Evolutionary conservation across 2,329 filamentous ascomycete species (phyloP).

Genomic region (Botrytis pseudocinerea): DNA sequence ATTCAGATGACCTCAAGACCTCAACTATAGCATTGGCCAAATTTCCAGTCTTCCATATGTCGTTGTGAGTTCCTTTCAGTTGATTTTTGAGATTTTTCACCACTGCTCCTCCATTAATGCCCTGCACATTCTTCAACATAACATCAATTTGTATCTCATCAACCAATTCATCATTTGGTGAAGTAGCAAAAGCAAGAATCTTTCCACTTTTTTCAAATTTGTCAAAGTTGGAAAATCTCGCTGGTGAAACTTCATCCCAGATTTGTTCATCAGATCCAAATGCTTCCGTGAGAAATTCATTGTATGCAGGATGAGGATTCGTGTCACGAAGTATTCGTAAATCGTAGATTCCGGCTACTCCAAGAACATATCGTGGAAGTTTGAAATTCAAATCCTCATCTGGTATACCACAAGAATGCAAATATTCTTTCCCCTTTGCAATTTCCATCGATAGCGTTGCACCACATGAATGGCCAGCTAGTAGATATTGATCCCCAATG

Average conservation of each 20-base stretch:
- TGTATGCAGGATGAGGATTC: slow-evolving; percentile 30
- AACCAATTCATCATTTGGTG: slow-evolving; percentile 47
- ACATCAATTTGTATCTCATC: slow-evolving; percentile 36
- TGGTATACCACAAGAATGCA: slow-evolving; percentile 10
- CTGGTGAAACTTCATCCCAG: slow-evolving; percentile 51
- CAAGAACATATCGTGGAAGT: slow-evolving; percentile 32
- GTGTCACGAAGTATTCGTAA: slow-evolving; percentile 42
- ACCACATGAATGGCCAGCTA: slow-evolving; percentile 64
- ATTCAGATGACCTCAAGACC: neutral
- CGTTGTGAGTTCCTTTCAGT: slow-evolving; percentile 5
- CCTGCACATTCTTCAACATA: slow-evolving; percentile 22
- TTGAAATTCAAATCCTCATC: slow-evolving; percentile 5
- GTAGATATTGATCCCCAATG: slow-evolving; percentile 51
- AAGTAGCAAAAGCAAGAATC: slow-evolving; percentile 36
- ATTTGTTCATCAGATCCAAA: slow-evolving; percentile 48
- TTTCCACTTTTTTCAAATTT: slow-evolving; percentile 23
- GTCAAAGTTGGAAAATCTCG: slow-evolving; percentile 14
- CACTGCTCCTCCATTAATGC: neutral
- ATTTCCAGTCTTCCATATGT: slow-evolving; percentile 15
- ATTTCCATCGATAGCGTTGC: slow-evolving; percentile 62
- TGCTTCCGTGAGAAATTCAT: slow-evolving; percentile 41
- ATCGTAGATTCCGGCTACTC: slow-evolving; percentile 68
- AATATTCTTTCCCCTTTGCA: slow-evolving; percentile 1
- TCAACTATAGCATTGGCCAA: neutral
- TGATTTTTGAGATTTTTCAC: slow-evolving; percentile 16